These are phyloP conservation scores for Aureobasidium mangrovei DNA, from an alignment of 2,329 filamentous ascomycete species.

Conservation along the genomic window DNA sequence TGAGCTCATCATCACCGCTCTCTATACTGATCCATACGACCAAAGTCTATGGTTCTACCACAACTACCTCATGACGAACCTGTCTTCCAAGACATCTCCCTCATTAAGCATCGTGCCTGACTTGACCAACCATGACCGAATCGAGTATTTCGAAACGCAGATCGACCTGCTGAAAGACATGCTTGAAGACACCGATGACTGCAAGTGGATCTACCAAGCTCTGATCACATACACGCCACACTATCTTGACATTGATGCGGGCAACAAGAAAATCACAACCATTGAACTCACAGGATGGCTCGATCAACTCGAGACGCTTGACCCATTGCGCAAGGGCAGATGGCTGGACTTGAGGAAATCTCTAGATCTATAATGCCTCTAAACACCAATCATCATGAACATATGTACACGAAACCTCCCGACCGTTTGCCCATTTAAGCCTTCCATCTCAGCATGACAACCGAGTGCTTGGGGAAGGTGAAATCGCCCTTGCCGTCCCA, in stretches of 20 bases:
- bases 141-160: constrained; percentile 59
- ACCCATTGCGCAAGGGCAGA: constrained; percentile 64
- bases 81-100: constrained; percentile 44
- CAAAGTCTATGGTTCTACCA: constrained; percentile 98
- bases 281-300: constrained; percentile 47
- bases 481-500: constrained; percentile 58
- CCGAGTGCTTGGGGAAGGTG: constrained; percentile 49
- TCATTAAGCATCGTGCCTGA: constrained; percentile 54
- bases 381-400: constrained; percentile 25
- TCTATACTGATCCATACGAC: constrained; percentile 86
- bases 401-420: not conserved
- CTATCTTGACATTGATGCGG: constrained; percentile 42
- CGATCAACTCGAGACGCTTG: constrained; percentile 55
- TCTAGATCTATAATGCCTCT: constrained; percentile 34
- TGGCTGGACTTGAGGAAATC: constrained; percentile 61
- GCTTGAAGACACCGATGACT: constrained; percentile 56
- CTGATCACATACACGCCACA: constrained; percentile 66
- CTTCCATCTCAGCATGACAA: constrained; percentile 17
- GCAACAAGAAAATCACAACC: constrained; percentile 33
- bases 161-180: constrained; percentile 66
- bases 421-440: not conserved
- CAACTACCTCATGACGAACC: constrained; percentile 68
- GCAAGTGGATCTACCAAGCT: constrained; percentile 85
- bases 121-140: constrained; percentile 52
- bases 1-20: constrained; percentile 61